These are phyloP conservation scores for Sporothrix humicola DNA, from an alignment of 2,329 filamentous ascomycete genomes.

Conservation along the genomic window DNA sequence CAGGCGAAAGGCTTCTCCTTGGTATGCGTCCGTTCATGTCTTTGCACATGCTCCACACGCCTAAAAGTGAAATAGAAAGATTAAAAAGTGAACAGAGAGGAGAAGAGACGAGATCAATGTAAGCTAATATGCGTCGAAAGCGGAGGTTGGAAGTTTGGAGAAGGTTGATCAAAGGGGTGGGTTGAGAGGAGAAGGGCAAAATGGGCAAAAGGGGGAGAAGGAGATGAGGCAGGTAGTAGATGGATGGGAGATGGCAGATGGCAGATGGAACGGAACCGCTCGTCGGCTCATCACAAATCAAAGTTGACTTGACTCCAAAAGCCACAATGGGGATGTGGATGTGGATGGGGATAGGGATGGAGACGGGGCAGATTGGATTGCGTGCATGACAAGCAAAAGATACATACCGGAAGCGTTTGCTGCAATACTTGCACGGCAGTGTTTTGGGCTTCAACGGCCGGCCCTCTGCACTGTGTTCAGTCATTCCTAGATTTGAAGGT, in stretches of 20 bases:
- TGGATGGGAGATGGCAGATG: background rate
- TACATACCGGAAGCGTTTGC: constrained; percentile 65
- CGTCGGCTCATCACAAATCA: constrained; percentile 11
- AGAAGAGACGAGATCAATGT: constrained; percentile 43
- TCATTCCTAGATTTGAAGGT: constrained; percentile 46
- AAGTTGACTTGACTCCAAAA: background rate
- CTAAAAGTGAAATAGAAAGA: constrained; percentile 48
- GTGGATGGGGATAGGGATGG: background rate
- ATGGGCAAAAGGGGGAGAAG: constrained; percentile 31
- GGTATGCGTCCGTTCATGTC: constrained; percentile 68
- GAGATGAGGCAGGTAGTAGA: background rate
- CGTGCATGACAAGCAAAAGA: background rate
- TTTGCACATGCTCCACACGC: constrained; percentile 68
- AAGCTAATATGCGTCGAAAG: constrained; percentile 47
- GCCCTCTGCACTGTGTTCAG: constrained; percentile 57
- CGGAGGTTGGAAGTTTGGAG: constrained; percentile 40
- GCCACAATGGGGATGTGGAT: background rate
- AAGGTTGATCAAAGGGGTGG: background rate
- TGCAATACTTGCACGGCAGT: constrained; percentile 67
- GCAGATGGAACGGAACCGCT: constrained; percentile 29
- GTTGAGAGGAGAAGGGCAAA: background rate
- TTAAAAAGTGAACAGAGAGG: constrained; percentile 25
- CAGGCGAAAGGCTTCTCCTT: constrained; percentile 70
- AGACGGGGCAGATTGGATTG: background rate
- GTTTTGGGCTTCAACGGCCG: constrained; percentile 66